Evolutionary conservation across 2,329 filamentous ascomycete genomes (phyloP).

Genomic region (Lachnellula arida): DNA sequence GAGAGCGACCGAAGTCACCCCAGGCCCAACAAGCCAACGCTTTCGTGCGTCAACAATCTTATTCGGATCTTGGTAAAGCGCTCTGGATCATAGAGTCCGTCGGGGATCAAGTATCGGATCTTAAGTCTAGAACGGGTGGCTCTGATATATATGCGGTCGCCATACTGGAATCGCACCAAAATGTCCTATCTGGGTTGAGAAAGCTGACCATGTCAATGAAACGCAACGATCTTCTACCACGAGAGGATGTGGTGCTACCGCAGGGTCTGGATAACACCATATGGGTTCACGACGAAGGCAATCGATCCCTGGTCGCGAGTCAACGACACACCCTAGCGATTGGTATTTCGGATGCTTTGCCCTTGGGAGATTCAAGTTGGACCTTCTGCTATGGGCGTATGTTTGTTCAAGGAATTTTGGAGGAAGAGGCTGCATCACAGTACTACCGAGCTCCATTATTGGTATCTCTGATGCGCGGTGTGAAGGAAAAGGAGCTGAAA

Average conservation of each 20-base stretch:
- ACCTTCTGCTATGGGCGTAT: constrained; percentile 78
- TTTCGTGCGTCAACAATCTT: constrained; percentile 65
- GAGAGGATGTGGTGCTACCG: constrained; percentile 59
- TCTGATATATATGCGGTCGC: constrained; percentile 34
- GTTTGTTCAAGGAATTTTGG: constrained; percentile 67
- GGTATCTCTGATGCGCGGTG: constrained; percentile 68
- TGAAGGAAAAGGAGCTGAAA: constrained; percentile 63
- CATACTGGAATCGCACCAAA: constrained; percentile 46
- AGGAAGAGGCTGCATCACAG: constrained; percentile 66
- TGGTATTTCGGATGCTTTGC: constrained; percentile 61
- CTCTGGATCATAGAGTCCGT: constrained; percentile 70
- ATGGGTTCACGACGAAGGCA: constrained; percentile 64
- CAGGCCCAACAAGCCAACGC: constrained; percentile 51
- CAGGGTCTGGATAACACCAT: constrained; percentile 76
- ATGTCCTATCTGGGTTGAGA: constrained; percentile 59
- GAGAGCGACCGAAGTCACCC: constrained; percentile 54
- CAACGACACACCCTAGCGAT: constrained; percentile 29
- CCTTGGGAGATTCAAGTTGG: constrained; percentile 67
- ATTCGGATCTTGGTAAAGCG: constrained; percentile 78
- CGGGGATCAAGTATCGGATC: constrained; percentile 25
- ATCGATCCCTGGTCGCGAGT: constrained; percentile 24
- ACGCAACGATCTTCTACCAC: constrained; percentile 71
- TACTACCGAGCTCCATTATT: constrained; percentile 67
- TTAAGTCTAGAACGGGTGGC: constrained; percentile 17
- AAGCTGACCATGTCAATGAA: constrained; percentile 80